Conservation (phyloP, 2,329 filamentous ascomycete species). For the Coniochaeta sp. region DNA sequence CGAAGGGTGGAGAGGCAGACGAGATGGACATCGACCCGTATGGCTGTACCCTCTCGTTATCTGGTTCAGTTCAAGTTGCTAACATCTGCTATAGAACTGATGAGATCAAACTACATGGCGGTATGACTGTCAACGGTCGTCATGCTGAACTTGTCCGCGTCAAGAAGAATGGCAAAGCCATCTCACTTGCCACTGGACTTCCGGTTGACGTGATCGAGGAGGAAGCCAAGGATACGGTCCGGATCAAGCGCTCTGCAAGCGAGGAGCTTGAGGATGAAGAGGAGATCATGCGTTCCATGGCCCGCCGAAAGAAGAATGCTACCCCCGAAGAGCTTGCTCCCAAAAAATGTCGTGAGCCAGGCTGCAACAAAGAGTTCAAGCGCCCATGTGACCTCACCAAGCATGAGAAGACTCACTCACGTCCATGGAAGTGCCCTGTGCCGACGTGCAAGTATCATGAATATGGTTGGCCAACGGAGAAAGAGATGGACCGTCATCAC, state of each 20-base stretch:
- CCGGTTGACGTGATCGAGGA: slow-evolving; percentile 48
- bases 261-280: slow-evolving; percentile 71
- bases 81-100: slow-evolving; percentile 38
- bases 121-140: slow-evolving; percentile 71
- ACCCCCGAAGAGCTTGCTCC: slow-evolving; percentile 75
- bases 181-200: slow-evolving; percentile 68
- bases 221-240: slow-evolving; percentile 36
- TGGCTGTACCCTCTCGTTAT: slow-evolving; percentile 8
- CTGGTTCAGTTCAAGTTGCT: slow-evolving; percentile 10
- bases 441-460: slow-evolving; percentile 81
- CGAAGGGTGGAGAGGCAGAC: slow-evolving; percentile 52
- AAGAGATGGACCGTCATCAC: slow-evolving; percentile 90
- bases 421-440: slow-evolving; percentile 88
- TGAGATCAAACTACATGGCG: slow-evolving; percentile 73
- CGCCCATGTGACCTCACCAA: slow-evolving; percentile 96
- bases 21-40: slow-evolving; percentile 54
- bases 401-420: slow-evolving; percentile 95
- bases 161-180: slow-evolving; percentile 69
- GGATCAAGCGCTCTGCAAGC: slow-evolving; percentile 59
- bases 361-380: slow-evolving; percentile 89
- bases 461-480: slow-evolving; percentile 92
- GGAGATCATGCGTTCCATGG: slow-evolving; percentile 85
- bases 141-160: slow-evolving; percentile 78
- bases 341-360: slow-evolving; percentile 65
- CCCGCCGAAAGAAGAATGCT: slow-evolving; percentile 88